Percentiles rank a stretch among this genome's conserved stretches.
These are phyloP conservation scores for Schoenoplectus triqueter DNA, from an alignment of 202 grass and related monocot species.

Conservation along the genomic window DNA sequence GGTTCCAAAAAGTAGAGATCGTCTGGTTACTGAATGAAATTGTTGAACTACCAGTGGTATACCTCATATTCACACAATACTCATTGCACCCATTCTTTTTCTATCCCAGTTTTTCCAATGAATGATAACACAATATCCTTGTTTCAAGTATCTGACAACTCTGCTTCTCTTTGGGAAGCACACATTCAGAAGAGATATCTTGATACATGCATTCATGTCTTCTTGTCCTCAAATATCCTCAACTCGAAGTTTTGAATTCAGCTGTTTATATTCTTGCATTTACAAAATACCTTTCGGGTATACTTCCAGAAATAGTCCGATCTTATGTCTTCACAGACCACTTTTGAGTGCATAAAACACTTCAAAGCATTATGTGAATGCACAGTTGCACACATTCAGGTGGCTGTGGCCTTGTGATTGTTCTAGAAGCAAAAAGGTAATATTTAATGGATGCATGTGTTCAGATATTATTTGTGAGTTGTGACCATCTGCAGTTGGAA, in stretches of 20 bases:
- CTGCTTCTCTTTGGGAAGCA: not conserved
- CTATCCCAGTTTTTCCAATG: not conserved
- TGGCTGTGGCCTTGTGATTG: too few species aligned
- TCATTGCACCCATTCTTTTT: not conserved
- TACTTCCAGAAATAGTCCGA: not conserved
- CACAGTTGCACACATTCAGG: not conserved
- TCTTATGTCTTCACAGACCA: not conserved
- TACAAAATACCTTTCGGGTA: not conserved
- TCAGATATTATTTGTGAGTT: not conserved
- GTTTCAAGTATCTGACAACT: not conserved
- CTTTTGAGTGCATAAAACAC: not conserved
- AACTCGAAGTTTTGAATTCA: not conserved
- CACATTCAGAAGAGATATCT: not conserved
- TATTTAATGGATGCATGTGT: not conserved
- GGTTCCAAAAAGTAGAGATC: not conserved
- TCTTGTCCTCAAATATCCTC: not conserved
- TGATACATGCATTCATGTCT: not conserved
- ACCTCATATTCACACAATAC: not conserved
- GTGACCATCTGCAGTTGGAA: not conserved
- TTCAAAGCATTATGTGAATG: not conserved
- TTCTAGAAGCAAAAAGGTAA: too few species aligned
- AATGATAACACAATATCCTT: not conserved
- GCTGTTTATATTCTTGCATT: not conserved
- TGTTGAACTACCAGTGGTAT: not conserved
- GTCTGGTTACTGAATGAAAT: conserved; percentile 1